These are phyloP conservation scores for Phalaenopsis hybrid DNA, from an alignment of 116 monocot species.

Conservation along the genomic window DNA sequence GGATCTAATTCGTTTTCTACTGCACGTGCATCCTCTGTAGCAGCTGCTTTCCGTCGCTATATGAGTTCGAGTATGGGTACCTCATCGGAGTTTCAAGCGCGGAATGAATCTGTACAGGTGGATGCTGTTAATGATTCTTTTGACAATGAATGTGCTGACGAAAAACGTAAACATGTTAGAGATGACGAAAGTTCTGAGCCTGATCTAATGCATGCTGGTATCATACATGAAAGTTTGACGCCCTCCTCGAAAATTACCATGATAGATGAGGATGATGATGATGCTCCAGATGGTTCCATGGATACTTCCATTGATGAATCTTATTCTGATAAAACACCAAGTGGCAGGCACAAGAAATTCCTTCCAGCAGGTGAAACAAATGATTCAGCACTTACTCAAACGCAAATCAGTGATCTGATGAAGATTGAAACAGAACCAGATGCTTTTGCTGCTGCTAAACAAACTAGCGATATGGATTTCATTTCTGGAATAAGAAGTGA, in stretches of 20 bases:
- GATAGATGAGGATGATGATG: not conserved
- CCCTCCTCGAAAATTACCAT: no score
- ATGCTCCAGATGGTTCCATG: no score
- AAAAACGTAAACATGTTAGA: conserved; percentile 7
- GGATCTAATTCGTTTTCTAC: conserved; percentile 30
- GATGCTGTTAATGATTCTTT: not conserved
- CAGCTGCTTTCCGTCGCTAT: conserved; percentile 60
- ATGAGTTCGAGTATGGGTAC: conserved; percentile 15
- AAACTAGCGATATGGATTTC: not conserved
- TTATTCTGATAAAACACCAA: no score
- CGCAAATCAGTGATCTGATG: not conserved
- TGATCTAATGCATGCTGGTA: conserved; percentile 17
- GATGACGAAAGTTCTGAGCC: conserved; percentile 19
- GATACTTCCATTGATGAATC: no score
- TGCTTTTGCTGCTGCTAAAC: conserved; percentile 8
- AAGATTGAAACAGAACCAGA: conserved; percentile 21
- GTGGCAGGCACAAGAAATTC: not conserved
- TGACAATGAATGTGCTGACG: conserved; percentile 21
- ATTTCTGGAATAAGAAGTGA: conserved; percentile 3
- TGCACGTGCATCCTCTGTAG: conserved; percentile 55
- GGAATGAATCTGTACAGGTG: not conserved
- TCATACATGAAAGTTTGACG: not conserved
- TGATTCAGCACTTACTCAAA: not conserved
- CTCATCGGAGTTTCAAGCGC: not conserved
- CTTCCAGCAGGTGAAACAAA: not conserved